Percentiles rank a stretch among this genome's conserved stretches.
phyloP scores from a whole-genome alignment of 2,329 filamentous ascomycete species.

The Aspergillus vadensis region DNA sequence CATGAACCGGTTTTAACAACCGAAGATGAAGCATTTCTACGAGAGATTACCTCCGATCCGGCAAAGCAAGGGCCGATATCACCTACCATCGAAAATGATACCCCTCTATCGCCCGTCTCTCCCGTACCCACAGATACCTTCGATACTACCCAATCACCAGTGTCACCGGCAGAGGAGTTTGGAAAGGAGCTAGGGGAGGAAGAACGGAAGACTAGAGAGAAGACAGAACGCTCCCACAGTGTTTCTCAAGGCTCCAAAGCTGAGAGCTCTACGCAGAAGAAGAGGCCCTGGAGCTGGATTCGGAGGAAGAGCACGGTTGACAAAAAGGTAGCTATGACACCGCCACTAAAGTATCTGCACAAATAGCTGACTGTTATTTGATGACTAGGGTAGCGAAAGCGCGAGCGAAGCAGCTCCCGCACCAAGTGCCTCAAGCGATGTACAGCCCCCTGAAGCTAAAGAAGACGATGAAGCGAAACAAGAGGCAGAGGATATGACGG shows the following conservation, averaged over 20 bases:
- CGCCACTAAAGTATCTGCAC: neutral
- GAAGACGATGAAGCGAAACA: slow-evolving; percentile 50
- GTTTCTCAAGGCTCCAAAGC: slow-evolving; percentile 21
- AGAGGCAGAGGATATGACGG: slow-evolving; percentile 72
- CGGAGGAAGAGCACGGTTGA: slow-evolving; percentile 39
- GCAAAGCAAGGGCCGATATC: slow-evolving; percentile 26
- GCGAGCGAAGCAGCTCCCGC: slow-evolving; percentile 7
- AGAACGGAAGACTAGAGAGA: slow-evolving; percentile 38
- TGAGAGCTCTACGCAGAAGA: slow-evolving; percentile 30
- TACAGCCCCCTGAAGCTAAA: slow-evolving; percentile 9
- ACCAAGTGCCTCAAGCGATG: slow-evolving; percentile 8
- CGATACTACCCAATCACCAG: slow-evolving; percentile 51
- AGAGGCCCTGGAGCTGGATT: slow-evolving; percentile 43
- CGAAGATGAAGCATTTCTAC: slow-evolving; percentile 63
- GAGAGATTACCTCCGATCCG: slow-evolving; percentile 51
- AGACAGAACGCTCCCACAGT: slow-evolving; percentile 8
- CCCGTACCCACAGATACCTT: slow-evolving; percentile 50
- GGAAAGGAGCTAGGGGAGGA: slow-evolving; percentile 35
- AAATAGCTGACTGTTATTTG: neutral
- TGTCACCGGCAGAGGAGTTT: slow-evolving; percentile 50
- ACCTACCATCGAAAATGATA: slow-evolving; percentile 10
- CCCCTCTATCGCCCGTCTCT: slow-evolving; percentile 8
- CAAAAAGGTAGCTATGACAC: slow-evolving; percentile 32
- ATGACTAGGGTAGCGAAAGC: slow-evolving; percentile 9
- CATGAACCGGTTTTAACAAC: slow-evolving; percentile 56